Percentiles rank a stretch among this genome's conserved stretches.
Conservation (phyloP, 2,329 filamentous ascomycete genomes). For the Knufia petricola region DNA sequence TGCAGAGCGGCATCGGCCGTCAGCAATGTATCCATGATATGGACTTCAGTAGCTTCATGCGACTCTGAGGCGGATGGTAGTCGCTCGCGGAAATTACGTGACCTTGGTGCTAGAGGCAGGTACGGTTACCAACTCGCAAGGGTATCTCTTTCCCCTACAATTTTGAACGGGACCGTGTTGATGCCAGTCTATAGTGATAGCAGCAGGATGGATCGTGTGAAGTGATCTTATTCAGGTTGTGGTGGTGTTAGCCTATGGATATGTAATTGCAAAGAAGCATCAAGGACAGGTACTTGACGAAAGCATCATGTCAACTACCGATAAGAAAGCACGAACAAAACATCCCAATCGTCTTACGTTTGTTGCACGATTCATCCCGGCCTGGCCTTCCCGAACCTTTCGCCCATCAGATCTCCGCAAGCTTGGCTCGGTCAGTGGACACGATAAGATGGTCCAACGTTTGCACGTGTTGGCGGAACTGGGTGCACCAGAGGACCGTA, state of each 20-base stretch:
- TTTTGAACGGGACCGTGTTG: too few species aligned
- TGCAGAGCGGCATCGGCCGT: slow-evolving; percentile 88
- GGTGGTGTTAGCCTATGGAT: too few species aligned
- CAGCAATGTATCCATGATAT: slow-evolving; percentile 40
- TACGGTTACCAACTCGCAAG: not conserved
- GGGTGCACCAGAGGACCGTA: too few species aligned
- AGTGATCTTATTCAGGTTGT: too few species aligned
- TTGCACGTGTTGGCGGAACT: not conserved
- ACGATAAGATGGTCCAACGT: too few species aligned
- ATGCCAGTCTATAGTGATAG: not conserved
- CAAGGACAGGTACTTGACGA: not conserved
- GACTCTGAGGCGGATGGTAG: not conserved
- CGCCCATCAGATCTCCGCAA: too few species aligned
- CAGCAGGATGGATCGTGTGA: not conserved
- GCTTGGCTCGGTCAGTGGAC: too few species aligned
- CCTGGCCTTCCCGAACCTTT: not conserved
- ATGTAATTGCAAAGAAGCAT: not conserved
- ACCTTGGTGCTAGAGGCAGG: not conserved
- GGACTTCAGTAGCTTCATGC: not conserved
- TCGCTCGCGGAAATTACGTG: not conserved
- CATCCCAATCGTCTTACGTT: not conserved
- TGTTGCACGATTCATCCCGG: not conserved
- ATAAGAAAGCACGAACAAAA: not conserved
- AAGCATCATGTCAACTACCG: not conserved
- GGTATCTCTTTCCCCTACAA: too few species aligned